Percentiles rank a stretch among this genome's conserved stretches.
phyloP scores from a whole-genome alignment of 2,329 filamentous ascomycete genomes.

The Aspergillus sp. region DNA sequence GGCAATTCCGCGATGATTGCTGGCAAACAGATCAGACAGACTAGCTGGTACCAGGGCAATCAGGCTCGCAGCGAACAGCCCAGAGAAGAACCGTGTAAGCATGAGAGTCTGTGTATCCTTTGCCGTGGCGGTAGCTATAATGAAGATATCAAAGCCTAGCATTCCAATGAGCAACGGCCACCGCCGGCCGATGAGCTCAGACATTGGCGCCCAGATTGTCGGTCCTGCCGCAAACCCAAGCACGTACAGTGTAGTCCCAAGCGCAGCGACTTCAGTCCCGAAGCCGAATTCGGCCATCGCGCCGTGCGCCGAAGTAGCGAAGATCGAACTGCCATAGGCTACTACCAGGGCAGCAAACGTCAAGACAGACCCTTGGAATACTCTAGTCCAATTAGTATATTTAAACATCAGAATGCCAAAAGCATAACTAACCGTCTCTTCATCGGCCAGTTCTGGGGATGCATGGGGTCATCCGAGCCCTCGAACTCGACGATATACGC shows the following conservation, averaged over 20 bases:
- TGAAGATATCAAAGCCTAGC: conserved; percentile 43
- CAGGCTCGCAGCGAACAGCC: conserved; percentile 43
- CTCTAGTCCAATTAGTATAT: conserved; percentile 9
- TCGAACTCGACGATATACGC: conserved; percentile 58
- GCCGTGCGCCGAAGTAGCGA: conserved; percentile 60
- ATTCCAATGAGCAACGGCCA: conserved; percentile 48
- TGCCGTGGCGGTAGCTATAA: conserved; percentile 44
- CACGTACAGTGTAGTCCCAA: conserved; percentile 49
- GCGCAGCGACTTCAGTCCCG: conserved; percentile 38
- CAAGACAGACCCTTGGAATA: conserved; percentile 16
- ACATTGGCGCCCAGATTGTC: conserved; percentile 60
- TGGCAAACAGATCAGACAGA: conserved; percentile 51
- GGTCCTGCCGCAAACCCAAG: conserved; percentile 58
- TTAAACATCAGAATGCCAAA: neutral
- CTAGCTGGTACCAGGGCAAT: conserved; percentile 42
- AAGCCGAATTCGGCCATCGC: conserved; percentile 52
- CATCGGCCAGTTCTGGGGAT: conserved; percentile 53
- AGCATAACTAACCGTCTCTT: conserved; percentile 38
- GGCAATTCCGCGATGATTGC: conserved; percentile 36
- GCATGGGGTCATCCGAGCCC: conserved; percentile 49
- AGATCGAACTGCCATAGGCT: conserved; percentile 58
- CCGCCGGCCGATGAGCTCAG: conserved; percentile 59
- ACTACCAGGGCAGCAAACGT: conserved; percentile 35
- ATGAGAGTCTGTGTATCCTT: conserved; percentile 40
- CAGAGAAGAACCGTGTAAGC: conserved; percentile 45